phyloP scores from a whole-genome alignment of 352 stramenopile genomes.

The Phytophthora hibernalis region DNA sequence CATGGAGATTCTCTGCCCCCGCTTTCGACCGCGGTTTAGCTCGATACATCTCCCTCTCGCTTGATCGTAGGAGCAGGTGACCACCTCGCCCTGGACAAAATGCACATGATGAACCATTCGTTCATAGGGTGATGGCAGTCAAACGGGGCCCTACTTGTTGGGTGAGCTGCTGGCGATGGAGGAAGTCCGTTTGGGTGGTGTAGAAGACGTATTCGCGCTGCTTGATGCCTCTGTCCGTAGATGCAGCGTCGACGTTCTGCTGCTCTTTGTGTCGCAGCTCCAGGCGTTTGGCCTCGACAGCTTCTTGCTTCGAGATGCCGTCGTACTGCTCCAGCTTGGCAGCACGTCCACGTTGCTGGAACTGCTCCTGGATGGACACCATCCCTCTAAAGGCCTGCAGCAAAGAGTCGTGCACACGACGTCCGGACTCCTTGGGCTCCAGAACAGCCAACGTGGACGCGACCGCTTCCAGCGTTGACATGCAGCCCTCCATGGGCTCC shows the following conservation, averaged over 20 bases:
- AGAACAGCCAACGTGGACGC: constrained; percentile 53
- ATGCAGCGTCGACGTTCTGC: not conserved
- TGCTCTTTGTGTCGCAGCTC: constrained; percentile 18
- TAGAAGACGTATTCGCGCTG: constrained; percentile 68
- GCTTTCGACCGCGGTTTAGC: constrained; percentile 58
- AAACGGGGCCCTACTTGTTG: constrained; percentile 46
- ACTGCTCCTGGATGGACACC: constrained; percentile 63
- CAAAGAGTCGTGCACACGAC: constrained; percentile 37
- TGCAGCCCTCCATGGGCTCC: constrained; percentile 76
- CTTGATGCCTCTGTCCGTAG: constrained; percentile 6
- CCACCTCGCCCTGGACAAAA: constrained; percentile 46
- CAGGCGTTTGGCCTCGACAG: constrained; percentile 32
- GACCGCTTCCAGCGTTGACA: constrained; percentile 81
- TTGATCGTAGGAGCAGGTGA: constrained; percentile 62
- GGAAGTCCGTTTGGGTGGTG: constrained; percentile 61
- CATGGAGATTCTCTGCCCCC: constrained; percentile 55
- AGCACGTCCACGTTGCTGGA: constrained; percentile 38
- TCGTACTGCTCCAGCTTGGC: constrained; percentile 45
- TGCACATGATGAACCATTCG: not conserved
- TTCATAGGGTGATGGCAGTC: not conserved
- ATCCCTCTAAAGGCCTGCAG: constrained; percentile 59
- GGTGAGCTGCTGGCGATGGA: constrained; percentile 58
- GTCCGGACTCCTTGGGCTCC: constrained; percentile 35
- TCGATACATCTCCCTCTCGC: constrained; percentile 49
- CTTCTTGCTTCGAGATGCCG: constrained; percentile 53